Base-by-base conservation (phyloP, 2,329 filamentous ascomycete genomes). In the Pseudogymnoascus sp. region DNA sequence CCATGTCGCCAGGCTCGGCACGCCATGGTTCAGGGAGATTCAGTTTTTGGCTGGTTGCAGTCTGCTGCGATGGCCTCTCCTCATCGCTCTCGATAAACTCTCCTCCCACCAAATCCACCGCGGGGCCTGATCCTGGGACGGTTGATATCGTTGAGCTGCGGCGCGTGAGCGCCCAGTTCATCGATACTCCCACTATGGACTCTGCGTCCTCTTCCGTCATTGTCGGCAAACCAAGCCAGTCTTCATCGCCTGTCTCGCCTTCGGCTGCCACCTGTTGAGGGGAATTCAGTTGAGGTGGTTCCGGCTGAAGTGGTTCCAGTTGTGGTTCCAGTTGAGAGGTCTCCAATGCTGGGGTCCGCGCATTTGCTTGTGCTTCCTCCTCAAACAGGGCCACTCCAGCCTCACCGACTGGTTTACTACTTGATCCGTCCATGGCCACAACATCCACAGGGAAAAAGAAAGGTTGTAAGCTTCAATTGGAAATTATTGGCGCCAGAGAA, bases 171-270 rank as follows among this genome's bases (percentile, higher is more conserved):
- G 75, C 74, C 5, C 76, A 75, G 67, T 81, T 84, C 63, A 86
- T 77, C 21, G 81, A 76, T 2, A 81, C 80, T 67, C 82, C 82
- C 57, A 86, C 75, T 48, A 84, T 76, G 6, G 81, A 82, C 64
- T 82, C 80, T 3, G 79, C 82, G 64, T 80, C 80, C 65, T 84
- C 81, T 60, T 79, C 66, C 12, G 68, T 63, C 23, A 67, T 26
- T 23, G 12, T 57, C 13, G 2, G 23, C 23, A 28, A 48, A 28
- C 10, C n/a, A 15, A 9, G 2, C n/a, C 41, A 23, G n/a, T 48
- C 41, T 48, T 28, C 41, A 12, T 48, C 41, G n/a, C 23, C 8
- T 15, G 6, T n/a, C 23, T 28, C 13, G 41, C 13, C n/a, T 18
- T 48, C 41, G 23, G 23, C 13, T n/a, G 41, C 23, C 41, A 23